Percentiles rank a stretch among this genome's conserved stretches.
These are phyloP conservation scores for Mycena kentingensis DNA, from an alignment of 768 basidiomycete genomes.

Conservation along the genomic window DNA sequence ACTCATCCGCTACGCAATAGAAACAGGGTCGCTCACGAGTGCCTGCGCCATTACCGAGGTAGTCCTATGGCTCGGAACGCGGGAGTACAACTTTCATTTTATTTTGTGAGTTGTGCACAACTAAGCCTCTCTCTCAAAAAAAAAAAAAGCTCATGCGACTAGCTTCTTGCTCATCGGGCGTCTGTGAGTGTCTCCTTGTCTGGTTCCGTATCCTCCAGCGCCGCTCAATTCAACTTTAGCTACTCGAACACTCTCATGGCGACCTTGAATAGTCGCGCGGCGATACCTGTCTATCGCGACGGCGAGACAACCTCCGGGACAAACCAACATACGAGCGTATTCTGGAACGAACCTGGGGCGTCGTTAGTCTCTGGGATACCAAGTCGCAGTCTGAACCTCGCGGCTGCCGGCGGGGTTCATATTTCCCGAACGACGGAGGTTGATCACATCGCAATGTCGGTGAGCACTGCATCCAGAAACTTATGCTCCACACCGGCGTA, in stretches of 20 bases:
- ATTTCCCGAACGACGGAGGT: too few species aligned
- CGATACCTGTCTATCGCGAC: too few species aligned
- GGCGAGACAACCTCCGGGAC: too few species aligned
- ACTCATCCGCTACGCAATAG: slow-evolving; percentile 18
- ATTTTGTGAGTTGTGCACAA: slow-evolving; percentile 14
- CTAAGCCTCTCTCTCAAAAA: neutral
- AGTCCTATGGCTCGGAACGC: slow-evolving; percentile 17
- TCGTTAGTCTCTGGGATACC: too few species aligned
- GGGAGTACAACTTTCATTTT: slow-evolving; percentile 19
- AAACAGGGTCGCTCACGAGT: slow-evolving; percentile 21
- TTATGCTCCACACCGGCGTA: too few species aligned
- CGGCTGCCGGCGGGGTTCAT: too few species aligned
- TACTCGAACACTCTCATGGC: slow-evolving; percentile 16
- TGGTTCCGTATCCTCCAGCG: neutral
- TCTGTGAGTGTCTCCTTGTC: slow-evolving; percentile 21
- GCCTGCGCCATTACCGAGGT: slow-evolving; percentile 16
- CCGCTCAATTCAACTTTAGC: neutral
- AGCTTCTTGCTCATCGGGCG: slow-evolving; percentile 22
- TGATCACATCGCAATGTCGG: too few species aligned
- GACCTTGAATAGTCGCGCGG: slow-evolving; percentile 16
- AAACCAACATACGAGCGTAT: too few species aligned
- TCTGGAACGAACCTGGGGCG: too few species aligned
- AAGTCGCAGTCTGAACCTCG: too few species aligned
- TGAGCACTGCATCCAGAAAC: too few species aligned
- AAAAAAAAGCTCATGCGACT: neutral